Conservation (phyloP, 306 rosid genomes). For the Quercus bicolor region DNA sequence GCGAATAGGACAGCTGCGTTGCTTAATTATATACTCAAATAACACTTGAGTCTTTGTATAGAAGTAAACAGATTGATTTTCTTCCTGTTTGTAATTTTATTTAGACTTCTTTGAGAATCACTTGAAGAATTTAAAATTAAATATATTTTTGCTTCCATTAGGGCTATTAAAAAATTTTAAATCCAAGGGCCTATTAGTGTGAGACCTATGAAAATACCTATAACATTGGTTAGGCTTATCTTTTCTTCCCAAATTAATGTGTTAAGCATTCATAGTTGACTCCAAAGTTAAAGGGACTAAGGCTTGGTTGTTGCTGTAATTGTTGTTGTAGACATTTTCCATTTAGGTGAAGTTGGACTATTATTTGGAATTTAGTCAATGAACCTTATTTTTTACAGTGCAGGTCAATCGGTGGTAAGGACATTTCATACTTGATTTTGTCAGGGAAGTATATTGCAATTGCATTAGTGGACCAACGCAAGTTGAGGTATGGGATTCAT, state of each 20-base stretch:
- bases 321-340: neutral
- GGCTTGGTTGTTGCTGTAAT: no score
- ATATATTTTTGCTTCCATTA: neutral
- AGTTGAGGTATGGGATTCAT: slow-evolving; percentile 58
- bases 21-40: neutral
- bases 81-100: neutral
- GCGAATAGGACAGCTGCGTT: neutral
- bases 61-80: neutral
- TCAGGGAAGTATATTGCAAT: slow-evolving; percentile 78
- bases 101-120: neutral
- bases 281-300: no score
- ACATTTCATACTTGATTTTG: slow-evolving; percentile 64
- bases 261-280: no score
- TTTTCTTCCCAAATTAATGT: neutral
- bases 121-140: neutral
- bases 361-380: slow-evolving; percentile 20
- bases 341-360: neutral
- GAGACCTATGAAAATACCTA: neutral
- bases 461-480: slow-evolving; percentile 85
- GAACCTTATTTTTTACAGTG: slow-evolving; percentile 60
- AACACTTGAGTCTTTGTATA: neutral
- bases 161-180: neutral
- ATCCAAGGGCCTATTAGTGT: neutral
- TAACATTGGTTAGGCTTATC: neutral
- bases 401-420: slow-evolving; percentile 73